Percentiles rank a stretch among this genome's conserved stretches.
These are phyloP conservation scores for Candida freyschussii DNA, from an alignment of 1,139 yeast species.

Conservation along the genomic window DNA sequence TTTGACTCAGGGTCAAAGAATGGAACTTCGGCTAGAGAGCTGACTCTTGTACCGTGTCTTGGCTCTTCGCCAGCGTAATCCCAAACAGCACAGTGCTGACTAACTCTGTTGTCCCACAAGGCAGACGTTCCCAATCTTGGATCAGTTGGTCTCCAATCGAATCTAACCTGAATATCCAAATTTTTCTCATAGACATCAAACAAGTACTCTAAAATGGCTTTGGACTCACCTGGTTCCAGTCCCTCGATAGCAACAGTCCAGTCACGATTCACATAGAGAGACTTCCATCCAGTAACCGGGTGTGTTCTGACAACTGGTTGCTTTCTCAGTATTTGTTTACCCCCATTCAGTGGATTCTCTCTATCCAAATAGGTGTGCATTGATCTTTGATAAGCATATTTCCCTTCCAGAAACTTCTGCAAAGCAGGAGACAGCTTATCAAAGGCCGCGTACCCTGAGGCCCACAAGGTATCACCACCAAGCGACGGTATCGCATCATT, in stretches of 20 bases:
- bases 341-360: slow-evolving; percentile 19
- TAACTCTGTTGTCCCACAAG: slow-evolving; percentile 53
- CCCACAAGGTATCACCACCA: slow-evolving; percentile 46
- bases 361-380: slow-evolving; percentile 32
- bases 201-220: slow-evolving; percentile 36
- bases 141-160: slow-evolving; percentile 46
- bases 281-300: slow-evolving; percentile 10
- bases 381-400: slow-evolving; percentile 24
- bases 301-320: slow-evolving; percentile 8
- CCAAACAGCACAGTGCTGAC: slow-evolving; percentile 46
- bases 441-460: slow-evolving; percentile 43
- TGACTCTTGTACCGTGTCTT: slow-evolving; percentile 57
- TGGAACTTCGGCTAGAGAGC: slow-evolving; percentile 53
- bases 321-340: slow-evolving; percentile 2
- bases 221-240: slow-evolving; percentile 20
- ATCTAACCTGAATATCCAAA: slow-evolving; percentile 49
- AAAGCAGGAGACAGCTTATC: slow-evolving; percentile 41
- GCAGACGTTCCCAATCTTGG: slow-evolving; percentile 50
- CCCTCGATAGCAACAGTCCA: slow-evolving; percentile 4
- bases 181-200: slow-evolving; percentile 39
- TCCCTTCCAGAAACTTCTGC: slow-evolving; percentile 36
- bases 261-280: slow-evolving; percentile 4
- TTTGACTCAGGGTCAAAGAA: slow-evolving; percentile 46
- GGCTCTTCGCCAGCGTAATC: slow-evolving; percentile 48
- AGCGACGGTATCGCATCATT: slow-evolving; percentile 38